Evolutionary conservation across 2,329 filamentous ascomycete genomes (phyloP), one percentile per base, ranked within the genome.

Genomic region (Aspergillus latus): DNA sequence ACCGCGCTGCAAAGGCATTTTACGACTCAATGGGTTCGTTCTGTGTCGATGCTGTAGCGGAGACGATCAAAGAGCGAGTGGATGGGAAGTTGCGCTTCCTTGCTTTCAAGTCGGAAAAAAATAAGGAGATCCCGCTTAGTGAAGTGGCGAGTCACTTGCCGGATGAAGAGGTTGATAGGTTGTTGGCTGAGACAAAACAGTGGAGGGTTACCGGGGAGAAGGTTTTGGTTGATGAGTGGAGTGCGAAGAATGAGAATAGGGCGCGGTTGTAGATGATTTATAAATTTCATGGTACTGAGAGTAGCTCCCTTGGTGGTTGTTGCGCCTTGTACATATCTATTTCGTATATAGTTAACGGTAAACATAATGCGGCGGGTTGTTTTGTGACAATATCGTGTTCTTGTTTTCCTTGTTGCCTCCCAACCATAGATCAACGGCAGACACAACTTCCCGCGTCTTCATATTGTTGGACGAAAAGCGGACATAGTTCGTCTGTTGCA

Each of bases 1-100:
- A 79, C 2, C 67, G 76, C 1, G 78, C 73, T 30, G 74, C 80
- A 2, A 73, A 67, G 62, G 77, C 80, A 47, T 88, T 84, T 64
- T 80, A 84, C 56, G 70, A 78, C 11, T 74, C 76, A 2, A 84
- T 85, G 81, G 73, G 82, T 0, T 71, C 68, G 1, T 91, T 90
- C 53, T 73, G 71, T 49, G 65, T 63, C 0, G 67, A 73, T 58
- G 72, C 68, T 4, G 68, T 65, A 4, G 62, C 67, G 0, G 72
- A 66, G 1, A 58, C 56, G 15, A 66, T 72, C 5, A 56, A 56
- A 15, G 59, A 30, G 1, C 13, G 9, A 7, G 32, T 61, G 28
- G 59, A 68, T n/a, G 70, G 69, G n/a, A 52, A 67, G 37, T 57
- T 74, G 44, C 66, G 68, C 7, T 70, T 67, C 59, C 48, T 72